Percentiles rank a stretch among this genome's conserved stretches.
Conservation (phyloP, 2,329 filamentous ascomycete genomes). For the Sclerotinia trifoliorum region DNA sequence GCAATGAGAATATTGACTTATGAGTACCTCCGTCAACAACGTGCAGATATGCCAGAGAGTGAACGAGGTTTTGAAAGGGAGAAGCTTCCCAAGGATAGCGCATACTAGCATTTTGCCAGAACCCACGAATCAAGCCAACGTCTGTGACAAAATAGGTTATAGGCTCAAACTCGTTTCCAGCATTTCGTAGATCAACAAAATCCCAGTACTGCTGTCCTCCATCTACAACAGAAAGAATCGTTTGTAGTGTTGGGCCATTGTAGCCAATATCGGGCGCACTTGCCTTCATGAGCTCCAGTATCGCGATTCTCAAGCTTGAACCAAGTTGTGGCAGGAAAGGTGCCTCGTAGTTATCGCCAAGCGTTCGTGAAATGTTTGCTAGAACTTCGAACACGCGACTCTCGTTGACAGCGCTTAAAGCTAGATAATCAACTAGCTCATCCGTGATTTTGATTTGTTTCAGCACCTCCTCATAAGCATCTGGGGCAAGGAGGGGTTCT, state of each 20-base stretch:
- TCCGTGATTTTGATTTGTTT: constrained; percentile 44
- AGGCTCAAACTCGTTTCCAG: constrained; percentile 51
- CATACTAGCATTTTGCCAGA: constrained; percentile 65
- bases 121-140: constrained; percentile 42
- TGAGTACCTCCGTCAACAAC: constrained; percentile 39
- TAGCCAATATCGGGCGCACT: constrained; percentile 39
- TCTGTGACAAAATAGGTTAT: constrained; percentile 47
- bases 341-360: constrained; percentile 41
- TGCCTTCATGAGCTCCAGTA: constrained; percentile 40
- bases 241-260: constrained; percentile 39
- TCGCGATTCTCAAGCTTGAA: constrained; percentile 39
- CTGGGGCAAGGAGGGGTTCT: constrained; percentile 47
- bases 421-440: constrained; percentile 47
- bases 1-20: constrained; percentile 48
- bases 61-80: constrained; percentile 73
- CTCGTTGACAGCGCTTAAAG: constrained; percentile 46
- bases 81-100: constrained; percentile 84
- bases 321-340: constrained; percentile 45
- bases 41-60: constrained; percentile 57
- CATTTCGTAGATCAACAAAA: constrained; percentile 30
- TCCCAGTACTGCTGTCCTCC: constrained; percentile 40
- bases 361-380: constrained; percentile 44
- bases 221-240: constrained; percentile 36
- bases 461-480: constrained; percentile 46
- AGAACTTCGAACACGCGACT: constrained; percentile 51